Evolutionary conservation across 106 monocot species (phyloP).

Genomic region (Phalaenopsis aphrodite): DNA sequence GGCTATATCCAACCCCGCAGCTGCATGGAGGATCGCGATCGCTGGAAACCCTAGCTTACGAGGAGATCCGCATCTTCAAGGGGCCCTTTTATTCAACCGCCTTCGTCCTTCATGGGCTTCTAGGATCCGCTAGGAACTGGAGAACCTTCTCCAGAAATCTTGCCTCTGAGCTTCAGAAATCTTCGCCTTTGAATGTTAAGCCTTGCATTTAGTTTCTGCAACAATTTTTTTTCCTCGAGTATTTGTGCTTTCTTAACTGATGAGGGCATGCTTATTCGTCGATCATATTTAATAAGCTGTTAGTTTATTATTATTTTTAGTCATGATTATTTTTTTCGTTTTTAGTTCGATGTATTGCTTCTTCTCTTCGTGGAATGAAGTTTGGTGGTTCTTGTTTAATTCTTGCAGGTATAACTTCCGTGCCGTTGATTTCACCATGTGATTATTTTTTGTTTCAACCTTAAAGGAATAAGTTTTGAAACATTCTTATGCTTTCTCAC

Average conservation of each 20-base stretch:
- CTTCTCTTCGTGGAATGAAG: not conserved
- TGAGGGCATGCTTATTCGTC: no score
- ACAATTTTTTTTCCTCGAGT: not conserved
- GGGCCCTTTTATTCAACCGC: constrained; percentile 31
- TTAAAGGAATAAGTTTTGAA: not conserved
- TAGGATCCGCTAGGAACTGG: constrained; percentile 62
- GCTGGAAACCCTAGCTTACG: constrained; percentile 45
- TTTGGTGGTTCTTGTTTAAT: not conserved
- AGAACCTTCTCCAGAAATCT: constrained; percentile 45
- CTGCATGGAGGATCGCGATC: constrained; percentile 10
- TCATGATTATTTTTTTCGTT: not conserved
- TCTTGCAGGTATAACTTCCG: not conserved
- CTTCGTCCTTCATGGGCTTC: constrained; percentile 56
- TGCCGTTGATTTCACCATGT: not conserved
- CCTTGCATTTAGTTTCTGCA: not conserved
- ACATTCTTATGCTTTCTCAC: not conserved
- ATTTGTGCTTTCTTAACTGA: not conserved
- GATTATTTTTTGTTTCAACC: not conserved
- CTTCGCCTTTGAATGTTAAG: constrained; percentile 28
- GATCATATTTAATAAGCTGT: no score
- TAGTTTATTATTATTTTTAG: not conserved
- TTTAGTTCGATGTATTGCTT: not conserved
- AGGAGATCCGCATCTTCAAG: constrained; percentile 35
- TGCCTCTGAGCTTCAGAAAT: constrained; percentile 32
- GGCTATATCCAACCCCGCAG: constrained; percentile 6